phyloP scores from a whole-genome alignment of 495 filamentous ascomycete genomes.

The Tricharina praecox region DNA sequence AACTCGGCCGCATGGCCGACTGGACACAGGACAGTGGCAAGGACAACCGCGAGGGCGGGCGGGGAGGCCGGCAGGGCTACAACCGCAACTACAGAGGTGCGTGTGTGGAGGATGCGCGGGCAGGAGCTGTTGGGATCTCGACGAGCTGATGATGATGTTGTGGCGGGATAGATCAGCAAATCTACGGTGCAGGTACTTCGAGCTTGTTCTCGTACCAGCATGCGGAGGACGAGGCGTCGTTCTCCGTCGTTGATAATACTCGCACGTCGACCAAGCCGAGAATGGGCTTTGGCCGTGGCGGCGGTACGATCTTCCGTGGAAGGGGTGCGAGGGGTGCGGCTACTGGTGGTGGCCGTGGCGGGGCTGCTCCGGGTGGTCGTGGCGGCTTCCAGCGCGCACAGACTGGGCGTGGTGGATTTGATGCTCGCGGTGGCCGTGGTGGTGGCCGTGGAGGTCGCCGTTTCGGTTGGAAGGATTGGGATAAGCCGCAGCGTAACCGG shows the following conservation, averaged over 20 bases:
- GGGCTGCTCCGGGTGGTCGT: conserved; percentile 38
- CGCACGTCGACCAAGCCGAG: conserved; percentile 66
- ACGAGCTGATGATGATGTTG: neutral
- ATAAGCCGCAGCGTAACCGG: conserved; percentile 91
- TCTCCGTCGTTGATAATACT: conserved; percentile 94
- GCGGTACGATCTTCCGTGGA: conserved; percentile 72
- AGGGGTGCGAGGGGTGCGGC: conserved; percentile 56
- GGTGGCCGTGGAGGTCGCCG: conserved; percentile 49
- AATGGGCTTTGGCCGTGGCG: conserved; percentile 62
- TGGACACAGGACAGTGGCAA: conserved; percentile 83
- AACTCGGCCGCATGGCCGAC: conserved; percentile 96
- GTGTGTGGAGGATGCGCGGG: neutral
- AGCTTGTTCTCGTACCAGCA: conserved; percentile 75
- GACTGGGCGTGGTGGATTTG: conserved; percentile 39
- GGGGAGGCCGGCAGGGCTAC: conserved; percentile 72
- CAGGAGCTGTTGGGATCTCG: no score
- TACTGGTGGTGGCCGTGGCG: conserved; percentile 45
- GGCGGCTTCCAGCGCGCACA: conserved; percentile 40
- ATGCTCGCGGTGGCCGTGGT: conserved; percentile 29
- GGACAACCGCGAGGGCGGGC: conserved; percentile 48
- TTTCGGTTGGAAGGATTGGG: conserved; percentile 97
- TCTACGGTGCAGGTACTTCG: conserved; percentile 79
- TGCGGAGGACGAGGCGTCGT: conserved; percentile 89
- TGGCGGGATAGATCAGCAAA: conserved; percentile 74
- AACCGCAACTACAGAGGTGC: conserved; percentile 82